Evolutionary conservation across 2,329 filamentous ascomycete genomes (phyloP).

Genomic region (Beauveria sp.): DNA sequence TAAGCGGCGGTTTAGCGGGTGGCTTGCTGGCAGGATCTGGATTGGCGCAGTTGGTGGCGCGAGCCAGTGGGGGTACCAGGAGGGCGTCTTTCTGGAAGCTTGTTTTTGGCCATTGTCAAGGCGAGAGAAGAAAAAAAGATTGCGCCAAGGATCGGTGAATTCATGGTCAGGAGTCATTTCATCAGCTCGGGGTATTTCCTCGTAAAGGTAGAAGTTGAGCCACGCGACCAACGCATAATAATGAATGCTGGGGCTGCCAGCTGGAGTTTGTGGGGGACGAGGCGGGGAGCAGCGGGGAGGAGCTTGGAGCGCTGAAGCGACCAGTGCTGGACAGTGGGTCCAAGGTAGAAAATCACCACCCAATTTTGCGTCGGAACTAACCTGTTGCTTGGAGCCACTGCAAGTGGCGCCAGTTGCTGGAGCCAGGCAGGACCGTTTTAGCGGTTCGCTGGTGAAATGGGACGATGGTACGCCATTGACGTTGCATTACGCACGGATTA

Average conservation of each 20-base stretch:
- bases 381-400: too few species aligned
- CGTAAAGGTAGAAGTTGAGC: neutral
- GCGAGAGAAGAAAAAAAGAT: neutral
- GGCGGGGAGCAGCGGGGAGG: neutral
- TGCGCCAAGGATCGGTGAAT: neutral
- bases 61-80: neutral
- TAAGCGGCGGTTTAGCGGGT: neutral
- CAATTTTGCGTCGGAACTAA: too few species aligned
- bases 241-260: neutral
- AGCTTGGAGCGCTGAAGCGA: neutral
- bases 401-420: too few species aligned
- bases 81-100: neutral
- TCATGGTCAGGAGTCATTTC: too few species aligned
- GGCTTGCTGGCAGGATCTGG: neutral
- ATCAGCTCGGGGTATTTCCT: neutral
- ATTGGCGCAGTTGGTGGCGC: neutral
- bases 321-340: neutral
- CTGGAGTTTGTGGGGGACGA: conserved; percentile 3
- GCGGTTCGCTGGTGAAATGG: too few species aligned
- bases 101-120: neutral
- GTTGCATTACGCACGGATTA: too few species aligned
- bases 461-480: too few species aligned
- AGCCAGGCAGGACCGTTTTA: too few species aligned
- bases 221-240: neutral
- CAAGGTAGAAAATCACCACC: too few species aligned